These are phyloP conservation scores for Agarophyton chilense DNA, from an alignment of 23 red algal species.

Conservation along the genomic window DNA sequence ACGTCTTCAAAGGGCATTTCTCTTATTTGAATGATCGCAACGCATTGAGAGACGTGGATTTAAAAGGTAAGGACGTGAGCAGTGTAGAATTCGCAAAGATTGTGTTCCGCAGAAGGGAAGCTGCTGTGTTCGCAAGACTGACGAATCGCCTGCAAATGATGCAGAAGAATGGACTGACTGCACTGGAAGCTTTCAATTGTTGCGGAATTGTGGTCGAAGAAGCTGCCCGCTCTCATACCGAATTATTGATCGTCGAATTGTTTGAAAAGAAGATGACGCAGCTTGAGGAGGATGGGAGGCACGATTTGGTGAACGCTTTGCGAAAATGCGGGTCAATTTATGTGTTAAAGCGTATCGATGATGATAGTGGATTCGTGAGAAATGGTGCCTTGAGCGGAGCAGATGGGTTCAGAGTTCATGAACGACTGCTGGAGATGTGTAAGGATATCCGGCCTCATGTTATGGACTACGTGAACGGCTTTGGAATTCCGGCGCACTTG, in stretches of 20 bases:
- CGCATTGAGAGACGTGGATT: conserved; percentile 1
- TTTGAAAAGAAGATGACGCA: conserved; percentile 24
- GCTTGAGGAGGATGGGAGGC: conserved; percentile 5
- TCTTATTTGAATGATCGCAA: conserved; percentile 58
- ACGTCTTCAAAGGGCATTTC: conserved; percentile 27
- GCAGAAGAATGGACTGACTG: conserved; percentile 1
- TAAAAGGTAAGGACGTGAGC: conserved; percentile 1
- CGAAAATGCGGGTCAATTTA: conserved; percentile 27
- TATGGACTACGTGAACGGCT: conserved; percentile 63
- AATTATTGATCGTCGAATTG: conserved; percentile 41
- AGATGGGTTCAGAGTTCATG: conserved; percentile 60
- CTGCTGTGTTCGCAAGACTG: conserved; percentile 28
- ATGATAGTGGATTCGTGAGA: conserved; percentile 53
- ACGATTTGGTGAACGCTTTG: conserved; percentile 28
- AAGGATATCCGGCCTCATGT: conserved; percentile 68
- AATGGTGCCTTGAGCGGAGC: conserved; percentile 25
- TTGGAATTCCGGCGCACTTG: conserved; percentile 79
- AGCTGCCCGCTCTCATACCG: conserved; percentile 43
- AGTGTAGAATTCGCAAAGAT: conserved; percentile 28
- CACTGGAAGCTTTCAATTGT: conserved; percentile 55
- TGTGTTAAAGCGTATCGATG: conserved; percentile 45
- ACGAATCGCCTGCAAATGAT: conserved; percentile 19
- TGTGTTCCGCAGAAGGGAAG: conserved; percentile 52
- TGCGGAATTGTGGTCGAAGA: conserved; percentile 34
- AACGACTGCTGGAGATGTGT: conserved; percentile 59